A percentile compares a stretch with the other conserved stretches of the same genome.
Evolutionary conservation across 2,329 filamentous ascomycete genomes (phyloP).

Genomic region (Talaromyces rugulosus): DNA sequence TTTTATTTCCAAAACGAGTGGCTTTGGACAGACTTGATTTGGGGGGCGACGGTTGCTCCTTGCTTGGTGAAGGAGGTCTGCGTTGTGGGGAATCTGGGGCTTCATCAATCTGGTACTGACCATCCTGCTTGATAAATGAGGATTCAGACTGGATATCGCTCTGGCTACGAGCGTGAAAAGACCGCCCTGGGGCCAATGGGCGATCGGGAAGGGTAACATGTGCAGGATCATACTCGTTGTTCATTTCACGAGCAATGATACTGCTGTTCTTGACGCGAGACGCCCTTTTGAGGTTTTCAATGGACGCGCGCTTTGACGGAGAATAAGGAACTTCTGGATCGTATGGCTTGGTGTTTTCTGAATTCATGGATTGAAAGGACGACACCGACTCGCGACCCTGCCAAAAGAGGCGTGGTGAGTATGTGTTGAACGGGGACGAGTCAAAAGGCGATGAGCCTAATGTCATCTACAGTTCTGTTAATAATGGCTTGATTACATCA

Average conservation of each 20-base stretch:
- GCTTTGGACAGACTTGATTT: slow-evolving; percentile 80
- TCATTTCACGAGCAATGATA: slow-evolving; percentile 90
- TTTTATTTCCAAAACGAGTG: slow-evolving; percentile 57
- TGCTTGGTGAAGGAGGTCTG: slow-evolving; percentile 56
- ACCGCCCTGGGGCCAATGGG: slow-evolving; percentile 63
- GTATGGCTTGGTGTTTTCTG: slow-evolving; percentile 64
- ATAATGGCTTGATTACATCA: background rate
- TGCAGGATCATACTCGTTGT: slow-evolving; percentile 85
- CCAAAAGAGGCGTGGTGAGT: slow-evolving; percentile 88
- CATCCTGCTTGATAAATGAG: slow-evolving; percentile 4
- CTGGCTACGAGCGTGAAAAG: slow-evolving; percentile 59
- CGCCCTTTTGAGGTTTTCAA: slow-evolving; percentile 90
- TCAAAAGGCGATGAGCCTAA: slow-evolving; percentile 79
- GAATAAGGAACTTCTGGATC: slow-evolving; percentile 62
- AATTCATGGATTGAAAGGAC: slow-evolving; percentile 54
- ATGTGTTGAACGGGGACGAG: slow-evolving; percentile 65
- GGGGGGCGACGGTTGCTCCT: slow-evolving; percentile 70
- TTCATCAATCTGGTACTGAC: slow-evolving; percentile 12
- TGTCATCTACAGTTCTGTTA: slow-evolving; percentile 51
- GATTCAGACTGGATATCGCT: slow-evolving; percentile 62
- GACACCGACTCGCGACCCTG: slow-evolving; percentile 68
- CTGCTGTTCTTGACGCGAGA: slow-evolving; percentile 97
- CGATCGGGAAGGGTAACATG: slow-evolving; percentile 74
- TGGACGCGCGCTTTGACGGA: slow-evolving; percentile 77
- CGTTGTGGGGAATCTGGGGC: slow-evolving; percentile 10